A percentile compares a stretch with the other conserved stretches of the same genome.
Conservation (phyloP, 2,329 filamentous ascomycete species). For the Pseudogymnoascus verrucosus region DNA sequence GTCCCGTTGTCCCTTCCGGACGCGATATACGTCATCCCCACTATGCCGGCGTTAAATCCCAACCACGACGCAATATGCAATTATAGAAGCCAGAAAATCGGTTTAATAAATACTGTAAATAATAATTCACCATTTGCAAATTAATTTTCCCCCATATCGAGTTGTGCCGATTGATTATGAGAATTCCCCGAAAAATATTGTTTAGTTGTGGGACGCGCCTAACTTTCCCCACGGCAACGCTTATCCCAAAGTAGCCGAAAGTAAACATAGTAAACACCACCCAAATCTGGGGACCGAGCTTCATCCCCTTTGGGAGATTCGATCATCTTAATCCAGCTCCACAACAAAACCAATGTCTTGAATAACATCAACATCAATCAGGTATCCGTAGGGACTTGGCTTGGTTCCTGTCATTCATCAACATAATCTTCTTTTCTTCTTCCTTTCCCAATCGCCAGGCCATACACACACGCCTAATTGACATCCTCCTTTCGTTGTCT, state of each 20-base stretch:
- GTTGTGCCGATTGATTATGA: background rate
- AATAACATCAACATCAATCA: slow-evolving; percentile 7
- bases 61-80: background rate
- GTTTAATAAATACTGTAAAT: background rate
- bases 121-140: background rate
- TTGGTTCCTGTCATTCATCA: slow-evolving; percentile 1
- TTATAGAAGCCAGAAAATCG: too few species aligned
- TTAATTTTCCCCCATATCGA: background rate
- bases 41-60: background rate
- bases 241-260: slow-evolving; percentile 1
- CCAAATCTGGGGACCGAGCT: slow-evolving; percentile 4
- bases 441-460: background rate
- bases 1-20: background rate
- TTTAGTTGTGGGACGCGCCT: slow-evolving; percentile 7
- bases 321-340: slow-evolving; percentile 4
- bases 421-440: slow-evolving; percentile 1
- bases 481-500: background rate
- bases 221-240: slow-evolving; percentile 6
- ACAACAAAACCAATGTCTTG: slow-evolving; percentile 6
- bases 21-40: slow-evolving; percentile 5
- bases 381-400: slow-evolving; percentile 6
- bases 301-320: slow-evolving; percentile 7
- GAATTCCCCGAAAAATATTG: background rate
- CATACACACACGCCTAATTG: background rate
- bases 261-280: slow-evolving; percentile 1